A percentile compares a stretch with the other conserved stretches of the same genome.
phyloP scores from a whole-genome alignment of 306 rosid genomes.

The Inga oerstediana region DNA sequence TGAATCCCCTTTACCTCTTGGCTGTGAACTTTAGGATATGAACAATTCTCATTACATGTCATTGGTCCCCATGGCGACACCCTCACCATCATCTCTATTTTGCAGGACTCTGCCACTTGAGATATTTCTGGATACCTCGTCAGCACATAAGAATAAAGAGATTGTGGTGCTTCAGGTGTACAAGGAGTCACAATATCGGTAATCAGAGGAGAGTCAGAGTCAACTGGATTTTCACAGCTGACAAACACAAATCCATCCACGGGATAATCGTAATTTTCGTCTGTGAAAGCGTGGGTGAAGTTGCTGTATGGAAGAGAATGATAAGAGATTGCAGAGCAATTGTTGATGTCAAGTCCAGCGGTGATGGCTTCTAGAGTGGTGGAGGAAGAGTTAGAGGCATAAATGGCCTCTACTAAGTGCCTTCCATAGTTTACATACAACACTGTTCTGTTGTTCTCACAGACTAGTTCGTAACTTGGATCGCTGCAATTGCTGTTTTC shows the following conservation, averaged over 20 bases:
- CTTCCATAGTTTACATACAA: background rate
- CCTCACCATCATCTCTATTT: background rate
- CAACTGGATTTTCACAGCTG: conserved; percentile 3
- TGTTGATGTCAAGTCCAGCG: background rate
- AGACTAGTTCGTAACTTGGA: background rate
- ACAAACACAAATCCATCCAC: background rate
- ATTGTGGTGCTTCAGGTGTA: background rate
- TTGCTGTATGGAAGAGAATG: background rate
- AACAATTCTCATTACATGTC: background rate
- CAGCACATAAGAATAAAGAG: background rate
- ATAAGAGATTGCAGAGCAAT: background rate
- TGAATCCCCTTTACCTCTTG: background rate
- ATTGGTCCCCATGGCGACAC: background rate
- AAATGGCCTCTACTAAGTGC: background rate
- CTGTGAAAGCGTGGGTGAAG: background rate
- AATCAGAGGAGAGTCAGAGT: background rate
- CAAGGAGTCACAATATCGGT: background rate
- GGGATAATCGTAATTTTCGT: no score
- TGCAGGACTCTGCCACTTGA: background rate
- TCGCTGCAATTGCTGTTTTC: fast-evolving
- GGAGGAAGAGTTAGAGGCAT: background rate
- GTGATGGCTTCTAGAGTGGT: background rate
- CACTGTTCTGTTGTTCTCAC: background rate
- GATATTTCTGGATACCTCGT: fast-evolving
- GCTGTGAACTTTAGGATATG: background rate